Conservation (phyloP, 441 rosid species). For the Theobroma grandiflorum region DNA sequence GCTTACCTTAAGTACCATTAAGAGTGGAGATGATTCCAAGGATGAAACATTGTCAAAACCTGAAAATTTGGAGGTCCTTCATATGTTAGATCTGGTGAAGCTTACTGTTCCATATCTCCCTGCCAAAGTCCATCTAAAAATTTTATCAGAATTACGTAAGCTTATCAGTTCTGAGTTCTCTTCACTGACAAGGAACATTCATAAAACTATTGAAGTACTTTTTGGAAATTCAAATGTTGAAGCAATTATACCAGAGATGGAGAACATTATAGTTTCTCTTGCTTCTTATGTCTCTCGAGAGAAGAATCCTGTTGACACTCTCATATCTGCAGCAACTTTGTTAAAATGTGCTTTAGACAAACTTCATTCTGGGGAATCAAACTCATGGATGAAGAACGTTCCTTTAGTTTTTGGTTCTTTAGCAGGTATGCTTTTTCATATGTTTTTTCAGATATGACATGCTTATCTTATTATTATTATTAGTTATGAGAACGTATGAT, state of each 20-base stretch:
- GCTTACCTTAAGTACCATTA: constrained; percentile 39
- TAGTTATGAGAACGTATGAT: not conserved
- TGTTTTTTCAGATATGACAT: not conserved
- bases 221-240: constrained; percentile 53
- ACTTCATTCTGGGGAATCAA: constrained; percentile 46
- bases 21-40: constrained; percentile 51
- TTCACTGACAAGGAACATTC: constrained; percentile 63
- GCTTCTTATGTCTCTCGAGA: constrained; percentile 61
- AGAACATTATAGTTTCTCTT: constrained; percentile 58
- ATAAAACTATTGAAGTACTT: constrained; percentile 63
- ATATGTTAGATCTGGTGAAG: constrained; percentile 76
- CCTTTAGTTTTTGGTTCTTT: constrained; percentile 60
- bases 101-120: constrained; percentile 59
- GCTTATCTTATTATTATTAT: not conserved
- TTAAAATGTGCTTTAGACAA: constrained; percentile 60
- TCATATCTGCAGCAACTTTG: constrained; percentile 61
- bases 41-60: constrained; percentile 47
- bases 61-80: constrained; percentile 71
- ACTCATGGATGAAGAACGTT: constrained; percentile 52
- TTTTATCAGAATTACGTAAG: constrained; percentile 59
- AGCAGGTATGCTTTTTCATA: constrained; percentile 56
- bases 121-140: constrained; percentile 50
- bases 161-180: constrained; percentile 64
- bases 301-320: constrained; percentile 69
- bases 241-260: constrained; percentile 51